Percentiles rank a stretch among this genome's conserved stretches.
Conservation (phyloP, 202 grass and related monocot genomes). For the Panicum hallii region DNA sequence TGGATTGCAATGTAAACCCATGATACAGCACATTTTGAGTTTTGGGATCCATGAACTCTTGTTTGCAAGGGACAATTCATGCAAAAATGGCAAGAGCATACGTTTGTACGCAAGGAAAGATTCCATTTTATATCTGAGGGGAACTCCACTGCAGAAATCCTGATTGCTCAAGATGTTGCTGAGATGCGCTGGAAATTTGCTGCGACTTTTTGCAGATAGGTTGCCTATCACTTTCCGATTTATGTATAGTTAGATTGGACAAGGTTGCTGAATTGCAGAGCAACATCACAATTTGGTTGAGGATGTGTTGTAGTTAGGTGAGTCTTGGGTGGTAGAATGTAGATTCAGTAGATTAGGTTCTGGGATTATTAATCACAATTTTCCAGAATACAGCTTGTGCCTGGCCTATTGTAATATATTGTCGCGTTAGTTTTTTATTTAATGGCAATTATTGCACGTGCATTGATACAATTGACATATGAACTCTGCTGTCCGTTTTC, state of each 20-base stretch:
- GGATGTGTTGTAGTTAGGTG: slow-evolving; percentile 21
- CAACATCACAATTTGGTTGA: slow-evolving; percentile 25
- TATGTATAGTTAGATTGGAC: slow-evolving; percentile 26
- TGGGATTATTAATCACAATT: neutral
- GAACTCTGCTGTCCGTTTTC: neutral
- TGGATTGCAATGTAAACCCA: slow-evolving; percentile 71
- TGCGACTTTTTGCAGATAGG: neutral
- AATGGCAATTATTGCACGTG: neutral
- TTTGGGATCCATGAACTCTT: neutral
- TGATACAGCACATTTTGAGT: slow-evolving; percentile 28
- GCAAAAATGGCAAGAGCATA: neutral
- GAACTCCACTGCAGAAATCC: neutral
- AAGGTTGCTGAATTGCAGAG: slow-evolving; percentile 10
- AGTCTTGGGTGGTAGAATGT: slow-evolving; percentile 19
- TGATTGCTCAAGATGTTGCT: slow-evolving; percentile 2
- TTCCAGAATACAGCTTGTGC: neutral
- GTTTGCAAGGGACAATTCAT: neutral
- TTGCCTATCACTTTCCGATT: neutral
- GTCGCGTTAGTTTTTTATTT: neutral
- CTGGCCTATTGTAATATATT: neutral
- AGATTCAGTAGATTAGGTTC: slow-evolving; percentile 26
- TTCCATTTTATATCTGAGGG: neutral
- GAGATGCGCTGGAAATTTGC: neutral
- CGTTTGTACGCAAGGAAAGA: neutral
- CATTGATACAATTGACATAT: neutral